Evolutionary conservation across 73 alveolate species (phyloP).

Genomic region (Stentor roeselii): DNA sequence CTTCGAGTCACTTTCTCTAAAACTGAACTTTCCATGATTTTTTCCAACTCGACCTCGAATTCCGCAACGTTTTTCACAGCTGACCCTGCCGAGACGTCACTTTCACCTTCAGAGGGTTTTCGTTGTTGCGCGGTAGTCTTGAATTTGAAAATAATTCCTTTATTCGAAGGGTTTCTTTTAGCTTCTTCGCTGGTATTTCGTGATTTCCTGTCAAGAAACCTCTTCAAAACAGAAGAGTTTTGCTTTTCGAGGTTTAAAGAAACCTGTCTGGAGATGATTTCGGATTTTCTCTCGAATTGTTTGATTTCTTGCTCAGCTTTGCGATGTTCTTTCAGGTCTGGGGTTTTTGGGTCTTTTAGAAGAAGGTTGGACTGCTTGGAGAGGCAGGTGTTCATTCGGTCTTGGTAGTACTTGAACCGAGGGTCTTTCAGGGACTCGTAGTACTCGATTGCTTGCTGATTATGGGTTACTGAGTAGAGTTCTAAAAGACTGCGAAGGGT

Average conservation of each 20-base stretch:
- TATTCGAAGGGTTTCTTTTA: background rate
- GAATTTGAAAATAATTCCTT: too few relatives aligned
- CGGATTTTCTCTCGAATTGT: background rate
- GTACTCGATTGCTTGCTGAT: constrained; percentile 22
- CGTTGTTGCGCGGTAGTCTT: background rate
- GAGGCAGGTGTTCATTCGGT: background rate
- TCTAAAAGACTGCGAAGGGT: background rate
- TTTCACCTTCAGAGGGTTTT: background rate
- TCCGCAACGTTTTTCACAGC: background rate
- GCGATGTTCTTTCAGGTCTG: background rate
- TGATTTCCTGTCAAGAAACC: background rate
- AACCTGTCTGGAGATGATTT: background rate
- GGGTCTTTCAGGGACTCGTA: constrained; percentile 3
- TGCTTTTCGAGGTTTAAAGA: background rate
- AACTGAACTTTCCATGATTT: background rate
- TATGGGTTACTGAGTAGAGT: background rate
- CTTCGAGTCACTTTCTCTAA: background rate
- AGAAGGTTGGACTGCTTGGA: constrained; percentile 1
- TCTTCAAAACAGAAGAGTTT: background rate
- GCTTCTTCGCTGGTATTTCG: background rate
- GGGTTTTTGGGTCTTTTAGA: background rate
- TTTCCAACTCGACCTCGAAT: background rate
- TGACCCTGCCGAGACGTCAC: background rate
- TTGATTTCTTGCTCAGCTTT: background rate
- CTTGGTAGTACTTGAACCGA: constrained; percentile 11